Percentiles rank a stretch among this genome's conserved stretches.
These are phyloP conservation scores for Ascocoryne sarcoides DNA, from an alignment of 2,329 filamentous ascomycete species.

Conservation along the genomic window DNA sequence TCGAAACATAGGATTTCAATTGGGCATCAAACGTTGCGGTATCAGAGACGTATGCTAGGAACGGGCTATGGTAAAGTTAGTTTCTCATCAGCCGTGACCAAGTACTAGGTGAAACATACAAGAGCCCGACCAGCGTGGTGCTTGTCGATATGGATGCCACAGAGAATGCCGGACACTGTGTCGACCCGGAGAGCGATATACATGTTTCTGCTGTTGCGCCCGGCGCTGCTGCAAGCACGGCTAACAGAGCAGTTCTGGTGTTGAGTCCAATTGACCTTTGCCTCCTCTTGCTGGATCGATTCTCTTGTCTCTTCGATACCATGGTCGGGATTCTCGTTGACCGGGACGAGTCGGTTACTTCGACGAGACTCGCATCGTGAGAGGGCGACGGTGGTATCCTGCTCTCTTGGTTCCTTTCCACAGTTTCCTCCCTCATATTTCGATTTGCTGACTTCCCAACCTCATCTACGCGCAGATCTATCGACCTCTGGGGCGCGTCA, in stretches of 20 bases:
- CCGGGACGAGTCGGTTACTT: slow-evolving; percentile 7
- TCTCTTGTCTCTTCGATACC: slow-evolving; percentile 5
- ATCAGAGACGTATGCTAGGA: slow-evolving; percentile 73
- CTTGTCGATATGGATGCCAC: slow-evolving; percentile 63
- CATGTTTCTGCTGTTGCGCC: slow-evolving; percentile 32
- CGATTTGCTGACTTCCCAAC: slow-evolving; percentile 8
- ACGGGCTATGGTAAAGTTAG: slow-evolving; percentile 52
- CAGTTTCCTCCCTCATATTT: slow-evolving; percentile 23
- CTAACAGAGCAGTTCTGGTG: slow-evolving; percentile 21
- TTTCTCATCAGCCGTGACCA: background rate
- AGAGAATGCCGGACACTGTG: slow-evolving; percentile 62
- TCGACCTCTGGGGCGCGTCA: slow-evolving; percentile 8
- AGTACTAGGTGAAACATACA: slow-evolving; percentile 41
- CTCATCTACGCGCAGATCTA: slow-evolving; percentile 17
- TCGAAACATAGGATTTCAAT: slow-evolving; percentile 63
- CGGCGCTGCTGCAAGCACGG: slow-evolving; percentile 24
- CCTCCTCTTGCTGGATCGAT: slow-evolving; percentile 13
- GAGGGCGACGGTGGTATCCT: slow-evolving; percentile 8
- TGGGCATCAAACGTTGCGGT: slow-evolving; percentile 68
- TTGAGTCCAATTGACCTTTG: slow-evolving; percentile 16
- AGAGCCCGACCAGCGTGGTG: slow-evolving; percentile 47
- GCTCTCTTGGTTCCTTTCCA: slow-evolving; percentile 9
- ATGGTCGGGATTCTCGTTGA: slow-evolving; percentile 6
- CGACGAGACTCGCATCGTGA: slow-evolving; percentile 7
- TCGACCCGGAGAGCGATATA: slow-evolving; percentile 63